Evolutionary conservation across 208 protist species (phyloP).

Genomic region (Leishmania mexicana): DNA sequence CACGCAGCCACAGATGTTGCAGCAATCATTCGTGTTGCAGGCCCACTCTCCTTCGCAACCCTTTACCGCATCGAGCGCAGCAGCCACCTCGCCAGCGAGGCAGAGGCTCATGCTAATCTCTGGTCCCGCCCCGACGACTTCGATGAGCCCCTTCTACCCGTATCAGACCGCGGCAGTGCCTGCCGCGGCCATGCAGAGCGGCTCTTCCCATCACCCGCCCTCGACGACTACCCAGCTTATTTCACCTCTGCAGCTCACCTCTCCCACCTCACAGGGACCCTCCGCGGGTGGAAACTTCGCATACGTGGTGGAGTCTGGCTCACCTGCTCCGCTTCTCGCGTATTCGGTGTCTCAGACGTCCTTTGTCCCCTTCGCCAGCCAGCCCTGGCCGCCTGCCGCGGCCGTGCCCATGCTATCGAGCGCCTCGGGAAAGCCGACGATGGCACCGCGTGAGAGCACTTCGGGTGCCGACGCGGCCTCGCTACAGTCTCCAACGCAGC

Average conservation of each 20-base stretch:
- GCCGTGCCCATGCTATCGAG: neutral
- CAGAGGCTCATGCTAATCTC: constrained; percentile 17
- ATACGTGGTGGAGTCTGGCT: constrained; percentile 21
- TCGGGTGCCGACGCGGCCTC: neutral
- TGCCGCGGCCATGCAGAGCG: constrained; percentile 22
- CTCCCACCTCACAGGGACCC: constrained; percentile 7
- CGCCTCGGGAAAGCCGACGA: neutral
- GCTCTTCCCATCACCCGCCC: constrained; percentile 4
- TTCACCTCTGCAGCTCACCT: constrained; percentile 18
- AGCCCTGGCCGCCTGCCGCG: neutral
- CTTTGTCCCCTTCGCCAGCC: neutral
- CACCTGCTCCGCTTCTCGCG: constrained; percentile 5
- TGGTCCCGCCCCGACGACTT: neutral
- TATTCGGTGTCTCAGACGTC: constrained; percentile 2
- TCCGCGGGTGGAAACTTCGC: constrained; percentile 5
- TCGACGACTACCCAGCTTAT: constrained; percentile 6
- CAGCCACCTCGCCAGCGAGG: constrained; percentile 8
- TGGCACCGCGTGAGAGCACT: neutral
- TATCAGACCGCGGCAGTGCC: constrained; percentile 13
- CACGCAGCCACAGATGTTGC: constrained; percentile 15
- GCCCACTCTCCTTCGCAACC: constrained; percentile 6
- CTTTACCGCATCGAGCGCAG: neutral
- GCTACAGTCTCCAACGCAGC: constrained; percentile 2
- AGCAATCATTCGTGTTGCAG: constrained; percentile 20
- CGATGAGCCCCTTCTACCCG: constrained; percentile 11